phyloP scores from a whole-genome alignment of 1,139 yeast genomes.

The Scheffersomyces titani region DNA sequence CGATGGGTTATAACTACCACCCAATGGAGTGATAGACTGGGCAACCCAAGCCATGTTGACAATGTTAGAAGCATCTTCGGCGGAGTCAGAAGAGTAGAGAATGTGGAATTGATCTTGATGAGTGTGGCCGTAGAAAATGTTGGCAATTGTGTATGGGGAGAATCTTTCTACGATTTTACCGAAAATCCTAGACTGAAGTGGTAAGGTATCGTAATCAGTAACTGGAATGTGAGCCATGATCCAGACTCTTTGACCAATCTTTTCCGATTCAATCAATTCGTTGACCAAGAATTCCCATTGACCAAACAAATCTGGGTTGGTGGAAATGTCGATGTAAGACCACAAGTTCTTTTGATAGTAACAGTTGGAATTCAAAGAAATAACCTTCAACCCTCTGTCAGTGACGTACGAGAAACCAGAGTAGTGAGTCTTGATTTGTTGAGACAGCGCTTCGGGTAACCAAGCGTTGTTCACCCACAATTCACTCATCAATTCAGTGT shows the following conservation, averaged over 20 bases:
- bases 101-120: slow-evolving; percentile 69
- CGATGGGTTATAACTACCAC: slow-evolving; percentile 57
- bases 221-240: slow-evolving; percentile 69
- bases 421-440: slow-evolving; percentile 44
- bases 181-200: slow-evolving; percentile 60
- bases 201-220: slow-evolving; percentile 55
- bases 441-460: slow-evolving; percentile 27
- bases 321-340: slow-evolving; percentile 54
- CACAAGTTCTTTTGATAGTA: slow-evolving; percentile 68
- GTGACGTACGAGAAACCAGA: slow-evolving; percentile 65
- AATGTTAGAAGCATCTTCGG: slow-evolving; percentile 43
- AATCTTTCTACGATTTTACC: slow-evolving; percentile 63
- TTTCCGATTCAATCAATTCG: slow-evolving; percentile 61
- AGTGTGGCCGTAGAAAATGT: slow-evolving; percentile 71
- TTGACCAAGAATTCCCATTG: slow-evolving; percentile 61
- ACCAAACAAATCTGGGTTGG: slow-evolving; percentile 64
- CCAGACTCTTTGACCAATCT: slow-evolving; percentile 65
- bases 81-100: slow-evolving; percentile 44
- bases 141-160: slow-evolving; percentile 69
- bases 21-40: slow-evolving; percentile 66
- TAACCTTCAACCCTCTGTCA: slow-evolving; percentile 57
- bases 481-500: slow-evolving; percentile 59
- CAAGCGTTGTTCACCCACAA: slow-evolving; percentile 52
- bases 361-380: slow-evolving; percentile 66
- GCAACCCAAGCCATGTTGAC: slow-evolving; percentile 64